Evolutionary conservation across 1,284 basidiomycete species (phyloP), one percentile per base, ranked within the genome.

Genomic region (Uromyces viciae-fabae): DNA sequence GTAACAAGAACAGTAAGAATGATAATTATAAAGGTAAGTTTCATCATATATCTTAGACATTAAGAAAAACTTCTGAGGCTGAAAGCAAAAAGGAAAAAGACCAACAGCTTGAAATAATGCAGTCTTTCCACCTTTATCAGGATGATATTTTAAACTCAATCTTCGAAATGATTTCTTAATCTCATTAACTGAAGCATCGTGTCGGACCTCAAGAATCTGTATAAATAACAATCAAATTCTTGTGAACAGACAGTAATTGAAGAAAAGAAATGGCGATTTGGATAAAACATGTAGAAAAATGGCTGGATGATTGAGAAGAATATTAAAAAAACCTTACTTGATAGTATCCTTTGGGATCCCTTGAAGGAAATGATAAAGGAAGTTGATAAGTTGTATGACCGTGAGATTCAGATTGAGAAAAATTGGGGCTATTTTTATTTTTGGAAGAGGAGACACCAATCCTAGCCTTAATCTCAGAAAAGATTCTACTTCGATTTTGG

Each of bases 111-210:
- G 72, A 25, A 74, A 74, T 22, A 74, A 28, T 46, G 31, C 49
- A n/a, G 72, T 74, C 42, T 74, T 1, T 15, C 74, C 60, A 2
- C 60, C 60, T 49, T 75, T 75, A 36, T 75, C 74, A 64, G 74
- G 74, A 64, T 75, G 74, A 42, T 62, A 46, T 14, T n/a, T 49
- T 36, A 75, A 49, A 28, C 56, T 64, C 15, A 95, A 94, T 84
- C 91, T 89, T 86, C 98, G 99, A 87, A 99, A 99, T 0, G 90
- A 90, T 87, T 96, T 95, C 90, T 99, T 99, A 85, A 99, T 98
- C 83, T 99, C 95, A 58, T 91, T 90, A 28, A 91, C 86, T 36
- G 90, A 89, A 60, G 96, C 93, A 86, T 95, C 93, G 84, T 91
- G 91, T 84, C 89, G 90, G 14, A 99, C 92, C 40, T 96, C 96